Evolutionary conservation across 2,329 filamentous ascomycete species (phyloP), one percentile per base, ranked within the genome.

Genomic region (Aspergillus sp.): DNA sequence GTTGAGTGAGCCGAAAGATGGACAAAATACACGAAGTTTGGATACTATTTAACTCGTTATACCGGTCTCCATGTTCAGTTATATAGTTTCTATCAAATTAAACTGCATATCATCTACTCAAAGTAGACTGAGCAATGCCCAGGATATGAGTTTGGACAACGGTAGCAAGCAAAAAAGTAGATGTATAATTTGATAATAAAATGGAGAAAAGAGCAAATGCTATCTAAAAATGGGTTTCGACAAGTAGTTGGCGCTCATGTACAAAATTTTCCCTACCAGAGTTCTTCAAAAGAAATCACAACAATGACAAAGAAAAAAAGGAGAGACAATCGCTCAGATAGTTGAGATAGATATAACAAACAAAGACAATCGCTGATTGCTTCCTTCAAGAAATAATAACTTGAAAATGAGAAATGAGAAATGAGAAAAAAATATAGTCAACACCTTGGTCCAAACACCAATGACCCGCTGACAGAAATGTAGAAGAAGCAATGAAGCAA

Each of bases 181-280:
- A 19, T 4, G 19, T 19, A 19, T 2, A 19, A 19, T 19, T 19
- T 19, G 19, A 19, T 19, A 19, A 19, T 4, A 19, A 19, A 19
- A 19, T 19, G 19, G 19, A 19, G 19, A 19, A 2, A 19, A 19
- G 19, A 19, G 19, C 19, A 19, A 19, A 19, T 19, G 19, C 19
- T 19, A 19, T 19, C 19, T 19, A 19, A 19, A 11, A 10, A 13
- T 12, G 19, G 10, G 8, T 43, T 47, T 47, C 40, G 39, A 45
- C 42, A 47, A 39, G 42, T 28, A 49, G 45, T 49, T 45, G 45
- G 45, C 37, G 39, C 45, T 49, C 42, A 49, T 49, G 37, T 49
- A 49, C 47, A 47, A 30, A 37, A 31, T 42, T 33, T 37, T 37
- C 27, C 28, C 19, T 19, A 19, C 19, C 19, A 19, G 19, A 19